Conservation (phyloP, 331 rosid genomes). For the Phaseolus coccineus region DNA sequence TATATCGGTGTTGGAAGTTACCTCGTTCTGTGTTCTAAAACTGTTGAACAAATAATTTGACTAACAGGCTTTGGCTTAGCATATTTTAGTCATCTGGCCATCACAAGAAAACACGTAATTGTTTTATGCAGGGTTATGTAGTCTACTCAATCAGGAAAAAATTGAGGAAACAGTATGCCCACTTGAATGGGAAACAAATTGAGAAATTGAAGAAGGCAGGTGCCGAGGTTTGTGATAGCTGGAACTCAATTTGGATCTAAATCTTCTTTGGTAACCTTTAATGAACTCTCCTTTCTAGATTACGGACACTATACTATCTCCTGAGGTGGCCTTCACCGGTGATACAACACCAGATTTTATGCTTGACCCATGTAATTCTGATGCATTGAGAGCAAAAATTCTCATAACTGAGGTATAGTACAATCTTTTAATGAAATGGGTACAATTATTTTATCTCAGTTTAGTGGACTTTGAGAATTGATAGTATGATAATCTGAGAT, state of each 20-base stretch:
- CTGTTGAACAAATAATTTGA: constrained; percentile 10
- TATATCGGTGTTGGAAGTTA: neutral
- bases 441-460: constrained; percentile 16
- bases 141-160: constrained; percentile 91
- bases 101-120: neutral
- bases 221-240: constrained; percentile 73
- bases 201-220: constrained; percentile 95
- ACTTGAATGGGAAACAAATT: constrained; percentile 92
- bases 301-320: constrained; percentile 82
- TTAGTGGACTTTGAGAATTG: constrained; percentile 9
- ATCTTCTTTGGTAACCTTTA: constrained; percentile 33
- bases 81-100: neutral
- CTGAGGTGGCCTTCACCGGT: constrained; percentile 98
- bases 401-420: constrained; percentile 90
- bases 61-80: constrained; percentile 14
- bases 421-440: constrained; percentile 21
- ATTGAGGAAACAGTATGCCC: constrained; percentile 86
- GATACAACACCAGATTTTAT: constrained; percentile 90
- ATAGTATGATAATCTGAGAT: constrained; percentile 15
- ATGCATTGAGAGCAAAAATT: constrained; percentile 97
- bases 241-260: constrained; percentile 28
- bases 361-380: constrained; percentile 94
- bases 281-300: constrained; percentile 65
- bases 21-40: neutral
- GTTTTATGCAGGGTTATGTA: constrained; percentile 81